These are phyloP conservation scores for Saprolegnia diclina DNA, from an alignment of 352 stramenopile genomes.

Conservation along the genomic window DNA sequence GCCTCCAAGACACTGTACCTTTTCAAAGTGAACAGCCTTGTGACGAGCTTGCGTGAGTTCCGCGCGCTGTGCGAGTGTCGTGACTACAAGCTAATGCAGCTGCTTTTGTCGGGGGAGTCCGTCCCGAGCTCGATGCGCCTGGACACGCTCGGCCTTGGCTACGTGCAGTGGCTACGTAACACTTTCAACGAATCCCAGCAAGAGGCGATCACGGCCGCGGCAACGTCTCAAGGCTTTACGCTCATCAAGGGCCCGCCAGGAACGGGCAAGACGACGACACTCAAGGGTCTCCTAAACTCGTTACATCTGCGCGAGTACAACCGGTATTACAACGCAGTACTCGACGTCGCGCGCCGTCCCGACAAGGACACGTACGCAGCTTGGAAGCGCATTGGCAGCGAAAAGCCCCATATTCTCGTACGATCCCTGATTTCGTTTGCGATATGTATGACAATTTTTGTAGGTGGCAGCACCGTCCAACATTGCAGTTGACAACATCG, in stretches of 20 bases:
- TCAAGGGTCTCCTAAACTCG: conserved; percentile 89
- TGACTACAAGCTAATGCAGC: conserved; percentile 64
- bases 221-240: conserved; percentile 86
- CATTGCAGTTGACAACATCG: conserved; percentile 94
- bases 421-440: conserved; percentile 3
- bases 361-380: conserved; percentile 77
- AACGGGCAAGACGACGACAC: conserved; percentile 89
- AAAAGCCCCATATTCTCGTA: conserved; percentile 91
- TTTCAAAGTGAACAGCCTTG: conserved; percentile 84
- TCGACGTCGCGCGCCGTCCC: conserved; percentile 70
- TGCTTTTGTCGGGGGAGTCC: conserved; percentile 71
- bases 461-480: conserved; percentile 91
- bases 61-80: conserved; percentile 76
- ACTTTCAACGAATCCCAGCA: conserved; percentile 88
- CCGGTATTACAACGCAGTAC: conserved; percentile 85
- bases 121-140: conserved; percentile 66
- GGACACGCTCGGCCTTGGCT: conserved; percentile 72
- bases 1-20: conserved; percentile 41
- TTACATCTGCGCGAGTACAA: conserved; percentile 91
- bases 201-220: conserved; percentile 82
- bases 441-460: not conserved
- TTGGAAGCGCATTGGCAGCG: conserved; percentile 76
- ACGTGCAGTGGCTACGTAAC: conserved; percentile 69
- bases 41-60: conserved; percentile 85
- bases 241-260: conserved; percentile 87